Conservation (phyloP, 139 green algal species). For the Axilococcus clingmanii region DNA sequence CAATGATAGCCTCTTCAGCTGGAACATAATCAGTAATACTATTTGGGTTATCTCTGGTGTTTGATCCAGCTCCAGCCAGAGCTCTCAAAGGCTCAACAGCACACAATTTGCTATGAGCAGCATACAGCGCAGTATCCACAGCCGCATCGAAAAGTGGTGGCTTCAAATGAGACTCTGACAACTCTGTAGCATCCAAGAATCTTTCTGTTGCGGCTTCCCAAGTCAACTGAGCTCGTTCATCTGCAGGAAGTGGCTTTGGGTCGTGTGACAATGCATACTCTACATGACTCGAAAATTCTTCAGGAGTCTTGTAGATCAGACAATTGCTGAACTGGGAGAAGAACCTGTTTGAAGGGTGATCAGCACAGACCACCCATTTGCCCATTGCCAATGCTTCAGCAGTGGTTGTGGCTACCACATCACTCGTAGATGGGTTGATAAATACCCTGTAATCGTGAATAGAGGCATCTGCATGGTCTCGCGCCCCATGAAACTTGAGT, state of each 20-base stretch:
- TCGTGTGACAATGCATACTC: constrained; percentile 53
- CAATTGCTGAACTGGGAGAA: constrained; percentile 83
- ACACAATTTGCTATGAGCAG: constrained; percentile 49
- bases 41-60: constrained; percentile 60
- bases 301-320: constrained; percentile 45
- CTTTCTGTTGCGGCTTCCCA: constrained; percentile 94
- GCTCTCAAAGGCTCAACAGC: constrained; percentile 47
- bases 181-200: constrained; percentile 78
- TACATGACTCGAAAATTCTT: constrained; percentile 83
- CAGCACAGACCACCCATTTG: constrained; percentile 91
- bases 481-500: constrained; percentile 75
- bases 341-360: constrained; percentile 94
- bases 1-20: constrained; percentile 31
- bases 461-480: constrained; percentile 76
- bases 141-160: constrained; percentile 11
- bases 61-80: constrained; percentile 48
- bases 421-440: constrained; percentile 85
- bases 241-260: constrained; percentile 57
- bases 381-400: constrained; percentile 98
- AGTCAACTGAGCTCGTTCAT: constrained; percentile 73
- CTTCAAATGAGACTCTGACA: constrained; percentile 38
- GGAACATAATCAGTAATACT: constrained; percentile 49
- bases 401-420: constrained; percentile 96
- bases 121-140: constrained; percentile 51
- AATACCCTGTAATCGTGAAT: constrained; percentile 93